These are phyloP conservation scores for Pseudocercospora crystallina DNA, from an alignment of 2,329 filamentous ascomycete species.

Conservation along the genomic window DNA sequence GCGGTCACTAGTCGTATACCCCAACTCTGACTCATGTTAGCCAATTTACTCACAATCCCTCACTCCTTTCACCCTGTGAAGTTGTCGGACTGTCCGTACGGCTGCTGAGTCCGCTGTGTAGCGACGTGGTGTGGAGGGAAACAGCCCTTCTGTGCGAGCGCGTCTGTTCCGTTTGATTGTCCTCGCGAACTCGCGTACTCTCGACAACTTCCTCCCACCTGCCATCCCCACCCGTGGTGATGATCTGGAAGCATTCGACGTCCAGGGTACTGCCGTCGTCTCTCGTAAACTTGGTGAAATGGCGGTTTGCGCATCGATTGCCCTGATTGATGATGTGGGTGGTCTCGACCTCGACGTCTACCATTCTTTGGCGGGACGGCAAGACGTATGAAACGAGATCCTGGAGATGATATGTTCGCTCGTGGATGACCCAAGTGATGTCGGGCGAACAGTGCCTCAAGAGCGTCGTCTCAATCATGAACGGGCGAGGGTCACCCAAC, in stretches of 20 bases:
- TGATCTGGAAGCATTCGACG: conserved; percentile 10
- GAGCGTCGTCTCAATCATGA: conserved; percentile 1
- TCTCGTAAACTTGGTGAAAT: conserved; percentile 4
- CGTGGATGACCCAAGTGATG: conserved; percentile 5
- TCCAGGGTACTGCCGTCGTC: conserved; percentile 2
- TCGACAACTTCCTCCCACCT: no score
- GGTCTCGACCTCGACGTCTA: conserved; percentile 1
- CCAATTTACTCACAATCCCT: no score
- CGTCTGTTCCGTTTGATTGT: no score
- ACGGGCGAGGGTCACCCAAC: conserved; percentile 1
- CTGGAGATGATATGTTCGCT: neutral
- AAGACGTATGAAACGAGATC: conserved; percentile 6
- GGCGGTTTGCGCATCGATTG: conserved; percentile 7
- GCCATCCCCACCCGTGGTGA: conserved; percentile 3
- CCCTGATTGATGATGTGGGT: conserved; percentile 5
- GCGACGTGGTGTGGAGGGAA: no score
- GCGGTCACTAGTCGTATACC: no score
- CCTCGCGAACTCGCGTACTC: no score
- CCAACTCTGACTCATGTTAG: no score
- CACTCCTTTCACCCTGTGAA: no score
- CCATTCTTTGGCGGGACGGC: neutral
- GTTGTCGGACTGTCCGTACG: no score
- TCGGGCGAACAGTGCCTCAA: conserved; percentile 3
- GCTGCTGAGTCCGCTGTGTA: no score
- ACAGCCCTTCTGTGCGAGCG: no score